Evolutionary conservation across 768 basidiomycete species (phyloP).

Genomic region (Suillus plorans): DNA sequence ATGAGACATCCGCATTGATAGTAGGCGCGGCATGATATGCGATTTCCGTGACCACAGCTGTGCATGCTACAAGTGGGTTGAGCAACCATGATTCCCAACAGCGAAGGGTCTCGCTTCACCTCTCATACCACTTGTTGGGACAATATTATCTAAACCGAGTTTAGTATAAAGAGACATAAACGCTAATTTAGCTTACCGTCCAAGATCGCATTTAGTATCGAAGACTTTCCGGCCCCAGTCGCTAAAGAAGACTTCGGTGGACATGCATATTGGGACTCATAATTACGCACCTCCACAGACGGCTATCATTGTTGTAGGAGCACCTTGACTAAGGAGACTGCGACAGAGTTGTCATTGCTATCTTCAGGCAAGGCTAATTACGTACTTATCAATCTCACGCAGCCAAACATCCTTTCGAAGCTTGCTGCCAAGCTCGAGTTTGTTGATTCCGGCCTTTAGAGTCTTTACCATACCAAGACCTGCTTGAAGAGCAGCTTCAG

Average conservation of each 20-base stretch:
- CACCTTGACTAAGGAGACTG: slow-evolving; percentile 49
- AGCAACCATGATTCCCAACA: not conserved
- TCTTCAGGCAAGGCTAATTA: not conserved
- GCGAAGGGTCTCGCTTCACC: slow-evolving; percentile 32
- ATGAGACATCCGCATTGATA: slow-evolving; percentile 60
- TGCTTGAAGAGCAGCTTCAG: slow-evolving; percentile 49
- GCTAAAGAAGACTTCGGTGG: slow-evolving; percentile 32
- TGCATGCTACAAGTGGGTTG: slow-evolving; percentile 46
- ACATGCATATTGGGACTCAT: not conserved
- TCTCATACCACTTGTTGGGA: slow-evolving; percentile 67
- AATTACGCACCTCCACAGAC: slow-evolving; percentile 52
- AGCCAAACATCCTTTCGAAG: slow-evolving; percentile 60
- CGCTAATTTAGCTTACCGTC: slow-evolving; percentile 40
- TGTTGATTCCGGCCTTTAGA: slow-evolving; percentile 42
- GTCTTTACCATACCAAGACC: slow-evolving; percentile 53
- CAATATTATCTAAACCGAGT: slow-evolving; percentile 47
- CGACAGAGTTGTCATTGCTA: not conserved
- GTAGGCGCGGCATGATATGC: slow-evolving; percentile 52
- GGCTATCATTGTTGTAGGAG: slow-evolving; percentile 61
- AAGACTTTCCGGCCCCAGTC: slow-evolving; percentile 63
- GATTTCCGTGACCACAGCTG: slow-evolving; percentile 64
- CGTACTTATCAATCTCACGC: slow-evolving; percentile 49
- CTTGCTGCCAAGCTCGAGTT: slow-evolving; percentile 51
- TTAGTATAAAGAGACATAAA: slow-evolving; percentile 3
- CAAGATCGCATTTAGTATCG: slow-evolving; percentile 58